Evolutionary conservation across 805 yeast species (phyloP), one percentile per base, ranked within the genome.

Genomic region (Kazachstania psychrophila): DNA sequence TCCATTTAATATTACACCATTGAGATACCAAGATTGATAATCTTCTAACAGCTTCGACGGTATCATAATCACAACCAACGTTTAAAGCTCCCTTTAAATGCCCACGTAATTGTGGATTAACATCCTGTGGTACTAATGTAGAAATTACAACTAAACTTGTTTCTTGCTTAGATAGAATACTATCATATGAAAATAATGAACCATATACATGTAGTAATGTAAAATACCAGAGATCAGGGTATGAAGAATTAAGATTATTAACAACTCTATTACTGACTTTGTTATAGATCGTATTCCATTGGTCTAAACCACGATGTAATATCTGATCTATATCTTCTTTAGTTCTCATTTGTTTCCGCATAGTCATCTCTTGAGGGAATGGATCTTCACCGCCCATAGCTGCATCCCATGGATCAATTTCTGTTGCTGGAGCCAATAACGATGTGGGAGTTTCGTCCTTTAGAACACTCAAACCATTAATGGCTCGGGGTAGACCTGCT

Each of bases 21-120:
- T 69, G 65, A 45, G 85, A 67, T 17, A 86, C 62, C 40, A 73
- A 70, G 33, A 84, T 69, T 4, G 81, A 77, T 61, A 87, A 50
- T 11, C 62, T 64, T 34, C 94, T 66, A 9, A 75, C 71, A 2
- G 74, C 75, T 34, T 66, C 64, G 22, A 86, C 64, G 40, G 80
- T 81, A 35, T 77, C 82, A 20, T 56, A 51, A 8, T 81, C 66
- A 7, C 83, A 80, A 0, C 95, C 95, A 20, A 76, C 72, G 50
- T 85, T 86, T 34, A 77, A 43, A 0, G 95, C 96, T 0, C 96
- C 96, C 55, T 71, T 74, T 42, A 88, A 66, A 54, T 88, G 96
- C 0, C 96, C 96, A 59, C 85, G 83, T 46, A 88, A 66, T 50
- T 88, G 96, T 0, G 95, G 95, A 47, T 83, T 85, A 9, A 88